Percentiles rank a stretch among this genome's conserved stretches.
Evolutionary conservation across 106 monocot genomes (phyloP).

Genomic region (Amphibolis antarctica): DNA sequence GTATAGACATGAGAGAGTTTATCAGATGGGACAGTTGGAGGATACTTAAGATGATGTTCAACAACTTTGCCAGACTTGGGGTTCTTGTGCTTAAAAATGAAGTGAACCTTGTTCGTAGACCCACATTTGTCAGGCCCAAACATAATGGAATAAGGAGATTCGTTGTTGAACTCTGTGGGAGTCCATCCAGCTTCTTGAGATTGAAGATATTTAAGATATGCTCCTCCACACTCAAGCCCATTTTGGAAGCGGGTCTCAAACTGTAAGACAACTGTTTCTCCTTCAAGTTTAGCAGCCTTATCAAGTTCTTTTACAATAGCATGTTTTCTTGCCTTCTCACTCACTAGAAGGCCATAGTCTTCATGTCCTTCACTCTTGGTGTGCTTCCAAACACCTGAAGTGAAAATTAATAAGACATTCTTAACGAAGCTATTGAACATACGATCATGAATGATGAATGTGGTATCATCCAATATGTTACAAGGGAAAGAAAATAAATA

Average conservation of each 20-base stretch:
- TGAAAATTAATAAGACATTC: too few relatives aligned
- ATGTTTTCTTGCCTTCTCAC: conserved; percentile 65
- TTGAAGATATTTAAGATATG: conserved; percentile 68
- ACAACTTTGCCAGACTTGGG: conserved; percentile 51
- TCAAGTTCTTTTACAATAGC: conserved; percentile 65
- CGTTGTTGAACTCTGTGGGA: conserved; percentile 64
- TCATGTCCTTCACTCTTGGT: conserved; percentile 82
- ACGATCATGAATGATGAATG: too few relatives aligned
- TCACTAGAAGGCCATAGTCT: conserved; percentile 69
- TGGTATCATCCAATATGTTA: too few relatives aligned
- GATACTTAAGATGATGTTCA: conserved; percentile 68
- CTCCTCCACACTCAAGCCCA: conserved; percentile 86
- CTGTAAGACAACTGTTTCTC: conserved; percentile 45
- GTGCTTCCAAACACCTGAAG: conserved; percentile 75
- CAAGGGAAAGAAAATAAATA: too few relatives aligned
- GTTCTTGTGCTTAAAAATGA: conserved; percentile 68
- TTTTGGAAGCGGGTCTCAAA: conserved; percentile 66
- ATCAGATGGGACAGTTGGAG: conserved; percentile 63
- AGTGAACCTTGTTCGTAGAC: conserved; percentile 68
- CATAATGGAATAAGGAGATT: conserved; percentile 84
- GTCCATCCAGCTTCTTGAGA: conserved; percentile 62
- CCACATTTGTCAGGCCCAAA: conserved; percentile 83
- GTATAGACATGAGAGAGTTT: conserved; percentile 76
- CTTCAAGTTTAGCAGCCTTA: conserved; percentile 41
- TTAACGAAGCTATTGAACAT: too few relatives aligned